Evolutionary conservation across 805 yeast species (phyloP).

Genomic region (Babjeviella inositovora): DNA sequence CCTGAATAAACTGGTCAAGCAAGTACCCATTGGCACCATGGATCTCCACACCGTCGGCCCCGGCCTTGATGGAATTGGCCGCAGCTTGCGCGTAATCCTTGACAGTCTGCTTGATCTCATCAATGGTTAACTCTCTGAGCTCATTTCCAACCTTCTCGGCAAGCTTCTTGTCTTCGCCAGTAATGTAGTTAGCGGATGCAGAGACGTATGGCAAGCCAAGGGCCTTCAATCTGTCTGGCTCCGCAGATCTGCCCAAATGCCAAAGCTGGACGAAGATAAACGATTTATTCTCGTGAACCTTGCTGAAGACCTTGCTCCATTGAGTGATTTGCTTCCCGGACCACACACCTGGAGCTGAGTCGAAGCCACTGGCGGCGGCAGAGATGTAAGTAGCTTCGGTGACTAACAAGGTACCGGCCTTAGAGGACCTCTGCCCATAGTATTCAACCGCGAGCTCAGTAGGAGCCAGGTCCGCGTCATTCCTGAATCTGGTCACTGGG

Average conservation of each 20-base stretch:
- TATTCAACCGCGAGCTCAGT: constrained; percentile 11
- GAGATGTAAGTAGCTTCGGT: constrained; percentile 17
- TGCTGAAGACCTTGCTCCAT: constrained; percentile 31
- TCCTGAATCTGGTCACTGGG: constrained; percentile 34
- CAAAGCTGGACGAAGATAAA: constrained; percentile 32
- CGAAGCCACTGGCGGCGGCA: constrained; percentile 18
- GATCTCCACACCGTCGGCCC: constrained; percentile 22
- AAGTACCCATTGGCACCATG: constrained; percentile 24
- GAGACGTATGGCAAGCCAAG: constrained; percentile 18
- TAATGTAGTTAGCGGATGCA: constrained; percentile 18
- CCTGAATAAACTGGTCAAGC: constrained; percentile 20
- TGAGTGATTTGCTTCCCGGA: constrained; percentile 26
- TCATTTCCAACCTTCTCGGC: constrained; percentile 15
- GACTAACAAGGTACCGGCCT: constrained; percentile 19
- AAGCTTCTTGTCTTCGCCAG: constrained; percentile 13
- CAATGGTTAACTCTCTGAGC: constrained; percentile 19
- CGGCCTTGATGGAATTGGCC: constrained; percentile 15
- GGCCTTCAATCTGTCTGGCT: constrained; percentile 15
- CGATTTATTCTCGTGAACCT: constrained; percentile 33
- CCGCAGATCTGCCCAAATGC: constrained; percentile 29
- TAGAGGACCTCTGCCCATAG: constrained; percentile 13
- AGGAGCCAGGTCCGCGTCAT: constrained; percentile 14
- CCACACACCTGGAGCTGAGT: constrained; percentile 32
- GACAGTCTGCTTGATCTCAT: constrained; percentile 2
- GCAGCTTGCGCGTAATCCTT: constrained; percentile 28